A percentile compares a stretch with the other conserved stretches of the same genome.
phyloP scores from a whole-genome alignment of 192 early-diverging fungal species.

The Umbelopsis vinacea region DNA sequence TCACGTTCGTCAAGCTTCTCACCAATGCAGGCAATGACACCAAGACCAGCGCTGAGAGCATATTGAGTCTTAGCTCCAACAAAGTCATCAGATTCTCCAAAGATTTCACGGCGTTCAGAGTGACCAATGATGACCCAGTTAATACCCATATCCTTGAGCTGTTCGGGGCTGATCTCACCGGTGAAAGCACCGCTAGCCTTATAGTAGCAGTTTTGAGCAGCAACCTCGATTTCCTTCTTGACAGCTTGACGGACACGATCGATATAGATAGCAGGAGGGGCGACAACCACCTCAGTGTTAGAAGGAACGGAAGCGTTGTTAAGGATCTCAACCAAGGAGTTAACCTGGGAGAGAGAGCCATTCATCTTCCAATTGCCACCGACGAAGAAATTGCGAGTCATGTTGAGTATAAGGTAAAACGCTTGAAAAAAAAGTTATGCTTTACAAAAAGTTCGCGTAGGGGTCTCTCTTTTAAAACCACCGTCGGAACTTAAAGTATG shows the following conservation, averaged over 20 bases:
- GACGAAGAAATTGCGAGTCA: constrained; percentile 87
- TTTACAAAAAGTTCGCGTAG: too few relatives aligned
- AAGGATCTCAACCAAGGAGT: constrained; percentile 75
- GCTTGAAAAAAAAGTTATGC: constrained; percentile 12
- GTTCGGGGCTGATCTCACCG: constrained; percentile 93
- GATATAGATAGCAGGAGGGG: constrained; percentile 92
- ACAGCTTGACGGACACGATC: constrained; percentile 76
- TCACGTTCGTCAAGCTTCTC: constrained; percentile 97
- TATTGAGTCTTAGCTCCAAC: constrained; percentile 89
- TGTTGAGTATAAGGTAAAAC: constrained; percentile 28
- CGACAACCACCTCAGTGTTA: constrained; percentile 93
- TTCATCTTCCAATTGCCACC: constrained; percentile 99
- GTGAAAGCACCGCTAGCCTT: constrained; percentile 93
- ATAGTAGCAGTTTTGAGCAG: constrained; percentile 94
- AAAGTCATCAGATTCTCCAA: constrained; percentile 86
- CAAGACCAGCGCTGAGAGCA: constrained; percentile 87
- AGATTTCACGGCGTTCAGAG: constrained; percentile 96
- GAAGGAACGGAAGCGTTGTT: constrained; percentile 71
- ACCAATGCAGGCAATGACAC: constrained; percentile 94
- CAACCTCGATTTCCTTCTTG: constrained; percentile 85
- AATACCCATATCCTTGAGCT: constrained; percentile 94
- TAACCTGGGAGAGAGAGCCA: constrained; percentile 77
- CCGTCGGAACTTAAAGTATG: too few relatives aligned
- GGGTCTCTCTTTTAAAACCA: too few relatives aligned
- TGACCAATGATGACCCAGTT: constrained; percentile 98